These are phyloP conservation scores for Daedaleopsis nitida DNA, from an alignment of 768 basidiomycete species.

Conservation along the genomic window DNA sequence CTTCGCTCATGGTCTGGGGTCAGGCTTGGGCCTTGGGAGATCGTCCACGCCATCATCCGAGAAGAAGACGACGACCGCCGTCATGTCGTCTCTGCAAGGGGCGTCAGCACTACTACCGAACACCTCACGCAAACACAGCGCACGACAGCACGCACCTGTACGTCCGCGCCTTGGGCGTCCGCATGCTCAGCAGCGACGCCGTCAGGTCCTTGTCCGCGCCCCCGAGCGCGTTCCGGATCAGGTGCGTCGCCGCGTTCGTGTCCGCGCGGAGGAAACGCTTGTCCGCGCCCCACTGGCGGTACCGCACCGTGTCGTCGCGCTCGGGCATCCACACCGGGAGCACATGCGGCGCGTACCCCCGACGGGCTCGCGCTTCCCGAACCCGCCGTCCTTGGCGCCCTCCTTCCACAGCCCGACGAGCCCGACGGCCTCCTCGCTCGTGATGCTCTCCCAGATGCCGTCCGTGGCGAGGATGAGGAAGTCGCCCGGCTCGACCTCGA, in stretches of 20 bases:
- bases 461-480: constrained; percentile 56
- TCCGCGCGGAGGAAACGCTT: constrained; percentile 45
- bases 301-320: constrained; percentile 38
- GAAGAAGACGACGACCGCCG: constrained; percentile 29
- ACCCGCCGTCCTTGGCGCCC: constrained; percentile 17
- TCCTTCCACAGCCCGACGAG: constrained; percentile 52
- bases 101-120: neutral
- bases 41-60: constrained; percentile 4
- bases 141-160: constrained; percentile 36
- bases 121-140: neutral
- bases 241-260: constrained; percentile 49
- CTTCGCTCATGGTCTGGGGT: too few relatives aligned
- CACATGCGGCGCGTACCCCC: constrained; percentile 18
- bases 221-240: constrained; percentile 56
- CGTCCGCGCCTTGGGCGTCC: constrained; percentile 38
- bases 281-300: constrained; percentile 38
- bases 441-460: constrained; percentile 56
- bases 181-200: constrained; percentile 41
- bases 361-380: neutral
- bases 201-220: constrained; percentile 48
- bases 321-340: constrained; percentile 34
- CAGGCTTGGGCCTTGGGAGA: too few relatives aligned
- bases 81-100: constrained; percentile 36
- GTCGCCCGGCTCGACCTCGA: constrained; percentile 45
- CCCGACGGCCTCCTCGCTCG: constrained; percentile 56